Evolutionary conservation across 2,329 filamentous ascomycete species (phyloP), one percentile per base, ranked within the genome.

Genomic region (Sporothrix protearum): DNA sequence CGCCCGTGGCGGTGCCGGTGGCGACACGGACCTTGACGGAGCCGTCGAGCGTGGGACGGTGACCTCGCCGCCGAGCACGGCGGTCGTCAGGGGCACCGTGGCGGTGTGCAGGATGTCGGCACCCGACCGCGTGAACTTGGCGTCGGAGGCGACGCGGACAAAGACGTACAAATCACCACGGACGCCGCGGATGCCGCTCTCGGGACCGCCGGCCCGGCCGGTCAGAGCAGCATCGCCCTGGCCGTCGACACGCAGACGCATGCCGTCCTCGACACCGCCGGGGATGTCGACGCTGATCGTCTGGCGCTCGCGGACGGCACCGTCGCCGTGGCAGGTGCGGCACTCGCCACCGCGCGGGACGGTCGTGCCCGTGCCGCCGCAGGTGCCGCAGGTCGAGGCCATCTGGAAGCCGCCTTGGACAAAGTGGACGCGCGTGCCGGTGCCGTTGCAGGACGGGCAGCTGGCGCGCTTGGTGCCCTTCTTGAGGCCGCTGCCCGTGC

Each of bases 371-470:
- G 88, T 89, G 2, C 96, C 96, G 68, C 89, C 90, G 79, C 96
- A 99, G 47, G 88, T 83, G 25, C 87, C 85, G 80, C 96, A 99
- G 1, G 94, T 96, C 73, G 92, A 93, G 4, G 92, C 93, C 91
- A 99, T 95, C 83, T 98, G 95, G 83, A 99, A 98, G 30, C 94
- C 94, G 70, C 94, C 94, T 76, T 93, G 90, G 87, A 97, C 92
- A 78, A 93, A 91, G 80, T 97, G 93, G 66, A 98, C 90, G 71
- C 92, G 87, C 49, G 92, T 92, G 68, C 96, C 96, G 1, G 93
- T 93, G 19, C 96, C 96, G 73, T 92, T 90, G 80, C 96, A 99
- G 69, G 87, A 84, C 79, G 89, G 90, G 81, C 96, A 99, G 73
- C 89, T 84, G 30, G 88, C 84, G 76, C 89, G 86, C 80, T 92